Conservation (phyloP, 2,329 filamentous ascomycete genomes). For the Trichoderma aggressivum region DNA sequence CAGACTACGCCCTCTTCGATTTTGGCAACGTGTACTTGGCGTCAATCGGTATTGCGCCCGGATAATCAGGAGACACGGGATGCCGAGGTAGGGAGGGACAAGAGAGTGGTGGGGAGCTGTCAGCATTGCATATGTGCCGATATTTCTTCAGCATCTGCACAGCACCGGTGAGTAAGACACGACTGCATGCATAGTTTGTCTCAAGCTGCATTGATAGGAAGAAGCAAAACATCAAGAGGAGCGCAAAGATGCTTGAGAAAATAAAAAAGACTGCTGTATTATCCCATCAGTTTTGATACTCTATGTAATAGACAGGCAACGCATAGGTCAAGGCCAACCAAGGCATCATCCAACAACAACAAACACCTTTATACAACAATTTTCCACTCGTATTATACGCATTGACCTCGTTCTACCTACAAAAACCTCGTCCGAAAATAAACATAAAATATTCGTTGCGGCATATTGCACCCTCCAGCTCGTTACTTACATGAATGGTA, state of each 20-base stretch:
- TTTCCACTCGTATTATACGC: conserved; percentile 7
- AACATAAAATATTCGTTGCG: conserved; percentile 8
- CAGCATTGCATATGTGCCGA: not conserved
- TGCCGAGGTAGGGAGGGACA: not conserved
- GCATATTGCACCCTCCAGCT: conserved; percentile 10
- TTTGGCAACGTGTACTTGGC: not conserved
- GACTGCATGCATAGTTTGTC: not conserved
- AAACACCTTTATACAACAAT: not conserved
- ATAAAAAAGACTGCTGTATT: not conserved
- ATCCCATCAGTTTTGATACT: not conserved
- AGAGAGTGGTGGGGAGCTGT: not conserved
- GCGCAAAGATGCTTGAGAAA: not conserved
- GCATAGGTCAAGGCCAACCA: not conserved
- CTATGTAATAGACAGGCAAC: not conserved
- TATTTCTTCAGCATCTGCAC: not conserved
- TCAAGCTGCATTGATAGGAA: not conserved
- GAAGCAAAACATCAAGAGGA: not conserved
- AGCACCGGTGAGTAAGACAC: not conserved
- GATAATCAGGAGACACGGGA: not conserved
- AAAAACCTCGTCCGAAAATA: not conserved
- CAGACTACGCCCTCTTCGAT: not conserved
- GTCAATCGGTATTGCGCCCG: not conserved
- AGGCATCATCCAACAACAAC: not conserved
- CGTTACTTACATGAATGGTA: conserved; percentile 17
- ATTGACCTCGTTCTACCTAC: conserved; percentile 8